Conservation (phyloP, 139 green algal genomes). For the Choricystis sp. region DNA sequence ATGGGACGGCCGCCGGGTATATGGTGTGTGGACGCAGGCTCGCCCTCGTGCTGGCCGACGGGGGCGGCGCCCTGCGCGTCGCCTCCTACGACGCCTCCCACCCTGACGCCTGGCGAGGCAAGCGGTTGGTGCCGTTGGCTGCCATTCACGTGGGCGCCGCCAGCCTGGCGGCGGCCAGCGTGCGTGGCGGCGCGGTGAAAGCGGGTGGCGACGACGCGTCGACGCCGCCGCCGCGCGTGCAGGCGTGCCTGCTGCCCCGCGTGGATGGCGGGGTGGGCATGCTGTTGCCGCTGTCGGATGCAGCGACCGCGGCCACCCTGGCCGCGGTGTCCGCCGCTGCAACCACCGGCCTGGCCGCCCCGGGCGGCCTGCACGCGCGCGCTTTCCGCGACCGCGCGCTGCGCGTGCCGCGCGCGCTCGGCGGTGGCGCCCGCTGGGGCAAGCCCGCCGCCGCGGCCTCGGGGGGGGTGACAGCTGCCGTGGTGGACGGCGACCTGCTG, state of each 20-base stretch:
- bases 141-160: neutral
- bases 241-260: neutral
- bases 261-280: neutral
- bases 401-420: neutral
- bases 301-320: neutral
- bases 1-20: too few relatives aligned
- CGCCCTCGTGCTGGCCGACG: neutral
- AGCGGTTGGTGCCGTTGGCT: neutral
- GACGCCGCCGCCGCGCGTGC: neutral
- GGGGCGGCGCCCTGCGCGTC: neutral
- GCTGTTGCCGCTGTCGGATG: neutral
- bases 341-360: neutral
- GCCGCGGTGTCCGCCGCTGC: neutral
- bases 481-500: neutral
- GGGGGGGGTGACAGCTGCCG: too few relatives aligned
- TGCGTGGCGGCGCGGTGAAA: neutral
- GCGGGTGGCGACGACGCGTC: too few relatives aligned
- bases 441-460: too few relatives aligned
- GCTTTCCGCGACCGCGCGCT: neutral
- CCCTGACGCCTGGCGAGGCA: neutral
- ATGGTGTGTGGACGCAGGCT: neutral
- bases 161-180: too few relatives aligned
- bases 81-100: neutral
- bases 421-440: neutral
- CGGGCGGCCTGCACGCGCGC: neutral